Evolutionary conservation across 2,329 filamentous ascomycete species (phyloP), one percentile per base, ranked within the genome.

Genomic region (Colletotrichum aenigma): DNA sequence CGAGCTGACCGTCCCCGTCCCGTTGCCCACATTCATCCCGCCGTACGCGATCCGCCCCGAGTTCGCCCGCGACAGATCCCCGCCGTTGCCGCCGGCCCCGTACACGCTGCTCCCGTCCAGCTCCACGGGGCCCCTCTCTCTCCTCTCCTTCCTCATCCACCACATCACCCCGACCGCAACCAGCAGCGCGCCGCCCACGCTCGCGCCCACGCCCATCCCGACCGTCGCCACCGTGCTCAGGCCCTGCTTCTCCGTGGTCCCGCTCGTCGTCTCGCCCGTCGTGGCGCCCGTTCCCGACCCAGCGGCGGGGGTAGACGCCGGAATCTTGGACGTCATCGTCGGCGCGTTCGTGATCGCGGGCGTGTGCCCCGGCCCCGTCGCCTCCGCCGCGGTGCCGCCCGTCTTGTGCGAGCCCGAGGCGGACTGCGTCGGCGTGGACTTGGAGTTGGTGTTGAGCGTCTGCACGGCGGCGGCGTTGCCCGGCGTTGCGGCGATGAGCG

Each of bases 391-490:
- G 13, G 1, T 38, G n/a, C 52, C 66, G 48, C 48, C 48, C n/a
- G 68, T n/a, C 30, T 43, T n/a, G 26, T 28, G n/a, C 9, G 58
- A 60, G 1, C 30, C 21, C 4, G 66, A 70, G 6, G 21, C 69
- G 9, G 69, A 58, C 34, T 24, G 61, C 24, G 72, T 72, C n/a
- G 72, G 55, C 52, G 69, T 55, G 10, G 55, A n/a, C 26, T 56
- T 36, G 36, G 70, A 62, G 48, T 43, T 34, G 9, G 69, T n/a
- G 32, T 68, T 34, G 34, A 68, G 24, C 24, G 70, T 75, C 64
- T 75, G 73, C 10, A 73, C 73, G 32, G 73, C 73, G 32, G 21
- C 36, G 30, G 73, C 73, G 34, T 75, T 75, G 24, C 73, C 73
- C 9, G 64, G 73, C 12, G 73, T 73, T 9, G 73, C 73, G 18